Base-by-base conservation (phyloP, 495 filamentous ascomycete genomes). In the Xylaria acuta region DNA sequence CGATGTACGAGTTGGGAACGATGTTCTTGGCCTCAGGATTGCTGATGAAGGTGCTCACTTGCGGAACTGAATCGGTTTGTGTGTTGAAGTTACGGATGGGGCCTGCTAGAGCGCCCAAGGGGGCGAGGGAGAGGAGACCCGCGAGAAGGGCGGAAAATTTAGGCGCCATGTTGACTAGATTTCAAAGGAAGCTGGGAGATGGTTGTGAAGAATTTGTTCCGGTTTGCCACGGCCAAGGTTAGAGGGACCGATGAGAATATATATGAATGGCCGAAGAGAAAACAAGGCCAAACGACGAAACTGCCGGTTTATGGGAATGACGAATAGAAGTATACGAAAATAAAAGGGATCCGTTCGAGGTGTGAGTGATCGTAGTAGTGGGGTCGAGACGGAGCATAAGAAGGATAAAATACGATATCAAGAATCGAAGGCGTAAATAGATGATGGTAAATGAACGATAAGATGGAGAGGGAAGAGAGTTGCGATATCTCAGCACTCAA, bases 1-100 rank as follows among this genome's bases (percentile, higher is more conserved):
- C 84, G 47, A 87, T 87, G 75, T 84, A 87, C 45, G 75, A 78
- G 79, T 84, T 81, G 8, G 84, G 83, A 36, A 87, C 80, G 45
- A 79, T 59, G 67, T 85, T 75, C 20, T 41, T 58, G 38, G 77
- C 78, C 11, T 82, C 69, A 1, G 80, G 78, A 72, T 87, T 87
- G 74, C 78, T 79, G 70, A 88, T 73, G 70, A 84, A 83, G 20
- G 83, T 77, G 16, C 81, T 84, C 47, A 87, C 54, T 49, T 75
- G 74, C 76, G 75, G 77, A 47, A 34, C 75, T 64, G 56, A 75
- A 27, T 73, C 79, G n/a, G 30, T 9, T 20, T n/a, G 30, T 3
- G 69, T 7, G 27, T 36, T 22, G 53, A 68, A 43, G 56, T 56
- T 45, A 70, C 62, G n/a, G 75, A 72, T 64, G 67, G 73, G 75